Evolutionary conservation across 768 basidiomycete genomes (phyloP).

Genomic region (Psilocybe tampanensis): DNA sequence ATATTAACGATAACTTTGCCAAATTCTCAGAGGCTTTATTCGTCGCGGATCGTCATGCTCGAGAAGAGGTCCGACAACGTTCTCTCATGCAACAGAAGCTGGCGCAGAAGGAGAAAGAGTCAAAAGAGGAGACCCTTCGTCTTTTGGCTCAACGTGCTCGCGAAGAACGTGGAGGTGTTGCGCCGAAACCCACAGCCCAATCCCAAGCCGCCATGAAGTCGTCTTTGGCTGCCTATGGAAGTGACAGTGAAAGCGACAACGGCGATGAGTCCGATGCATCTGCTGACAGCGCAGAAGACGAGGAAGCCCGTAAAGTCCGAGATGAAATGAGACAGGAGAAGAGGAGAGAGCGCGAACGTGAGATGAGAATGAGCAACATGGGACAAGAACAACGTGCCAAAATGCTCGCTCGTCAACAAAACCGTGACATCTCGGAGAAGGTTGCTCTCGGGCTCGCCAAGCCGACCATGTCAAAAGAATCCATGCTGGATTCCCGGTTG

Average conservation of each 20-base stretch:
- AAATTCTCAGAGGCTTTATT: conserved; percentile 97
- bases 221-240: conserved; percentile 84
- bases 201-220: conserved; percentile 74
- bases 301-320: conserved; percentile 82
- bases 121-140: conserved; percentile 95
- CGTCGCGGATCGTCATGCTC: conserved; percentile 94
- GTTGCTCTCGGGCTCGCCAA: conserved; percentile 97
- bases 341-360: conserved; percentile 90
- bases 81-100: conserved; percentile 98
- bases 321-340: conserved; percentile 93
- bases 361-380: conserved; percentile 99
- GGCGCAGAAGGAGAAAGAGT: conserved; percentile 97
- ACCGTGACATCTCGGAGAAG: conserved; percentile 99
- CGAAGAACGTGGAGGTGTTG: conserved; percentile 87
- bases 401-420: conserved; percentile 93
- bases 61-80: conserved; percentile 96
- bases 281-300: conserved; percentile 68
- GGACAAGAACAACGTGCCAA: conserved; percentile 96
- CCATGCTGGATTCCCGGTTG: conserved; percentile 94
- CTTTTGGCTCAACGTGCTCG: conserved; percentile 93
- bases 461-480: conserved; percentile 94
- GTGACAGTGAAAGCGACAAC: conserved; percentile 67
- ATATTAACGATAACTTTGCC: conserved; percentile 99
- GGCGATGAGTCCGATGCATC: conserved; percentile 58
- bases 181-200: conserved; percentile 66